Percentiles rank a stretch among this genome's conserved stretches.
Conservation (phyloP, 768 basidiomycete species). For the Russula lepida region DNA sequence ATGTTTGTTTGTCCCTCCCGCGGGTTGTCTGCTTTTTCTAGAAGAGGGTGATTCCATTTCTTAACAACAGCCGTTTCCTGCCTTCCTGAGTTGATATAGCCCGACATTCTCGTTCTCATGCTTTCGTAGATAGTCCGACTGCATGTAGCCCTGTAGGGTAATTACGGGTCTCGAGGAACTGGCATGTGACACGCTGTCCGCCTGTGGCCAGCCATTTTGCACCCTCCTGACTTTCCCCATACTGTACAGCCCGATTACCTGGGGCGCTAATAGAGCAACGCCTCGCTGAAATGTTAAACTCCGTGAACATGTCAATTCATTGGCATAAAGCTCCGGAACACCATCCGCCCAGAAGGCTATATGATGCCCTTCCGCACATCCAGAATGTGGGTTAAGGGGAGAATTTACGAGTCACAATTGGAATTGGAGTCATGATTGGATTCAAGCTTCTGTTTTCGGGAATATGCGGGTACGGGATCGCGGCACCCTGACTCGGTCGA, state of each 20-base stretch:
- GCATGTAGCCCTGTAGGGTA: slow-evolving; percentile 12
- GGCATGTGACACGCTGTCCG: background rate
- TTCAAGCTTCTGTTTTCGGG: background rate
- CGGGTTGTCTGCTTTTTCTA: background rate
- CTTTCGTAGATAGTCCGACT: background rate
- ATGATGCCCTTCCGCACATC: too few relatives aligned
- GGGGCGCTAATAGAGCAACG: background rate
- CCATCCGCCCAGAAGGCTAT: too few relatives aligned
- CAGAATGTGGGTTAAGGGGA: slow-evolving; percentile 2
- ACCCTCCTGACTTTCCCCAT: slow-evolving; percentile 1
- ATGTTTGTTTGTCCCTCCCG: background rate
- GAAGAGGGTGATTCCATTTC: background rate
- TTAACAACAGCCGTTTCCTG: background rate
- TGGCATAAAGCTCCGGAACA: slow-evolving; percentile 9
- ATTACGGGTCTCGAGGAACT: background rate
- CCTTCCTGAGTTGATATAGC: slow-evolving; percentile 7
- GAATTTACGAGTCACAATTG: slow-evolving; percentile 3
- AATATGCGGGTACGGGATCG: slow-evolving; percentile 1
- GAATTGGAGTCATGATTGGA: slow-evolving; percentile 10
- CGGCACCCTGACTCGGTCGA: background rate
- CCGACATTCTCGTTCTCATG: slow-evolving; percentile 1
- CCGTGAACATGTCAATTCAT: background rate
- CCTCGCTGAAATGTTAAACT: background rate
- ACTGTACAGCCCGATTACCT: background rate
- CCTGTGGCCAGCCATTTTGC: background rate